Evolutionary conservation across 768 basidiomycete species (phyloP), one percentile per base, ranked within the genome.

Genomic region (Ramaria rubella): DNA sequence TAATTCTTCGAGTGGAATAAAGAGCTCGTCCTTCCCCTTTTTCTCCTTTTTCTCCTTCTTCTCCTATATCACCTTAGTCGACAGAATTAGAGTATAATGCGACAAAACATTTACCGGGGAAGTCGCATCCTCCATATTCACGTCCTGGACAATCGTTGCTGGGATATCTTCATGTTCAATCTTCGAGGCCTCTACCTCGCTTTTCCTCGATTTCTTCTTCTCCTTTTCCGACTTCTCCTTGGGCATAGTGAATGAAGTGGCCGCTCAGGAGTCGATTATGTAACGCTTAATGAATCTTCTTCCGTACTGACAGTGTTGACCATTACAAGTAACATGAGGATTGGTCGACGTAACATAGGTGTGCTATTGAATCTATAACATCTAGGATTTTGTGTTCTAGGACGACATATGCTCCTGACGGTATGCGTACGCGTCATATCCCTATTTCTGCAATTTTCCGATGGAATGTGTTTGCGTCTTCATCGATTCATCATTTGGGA

Each of bases 191-290:
- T 72, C 74, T 45, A 70, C 72, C 40, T 61, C 59, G 45, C 75
- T 73, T 66, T 81, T 81, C n/a, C 55, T 45, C n/a, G 55, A 9
- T 68, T 76, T 76, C 73, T 85, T 85, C 71, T 85, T 87, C 45
- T 83, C 81, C 70, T 87, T 87, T 64, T 85, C 85, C 50, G 79
- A 79, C 73, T 83, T 90, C 72, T 87, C 86, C 73, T 83, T 88
- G 57, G 77, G 71, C 88, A 89, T 74, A 24, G 50, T 49, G 40
- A 29, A 23, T 23, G 40, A 40, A 8, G n/a, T 4, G 40, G 17
- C 40, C 34, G 17, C 34, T 36, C 8, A 36, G 17, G 34, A 8
- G 17, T n/a, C 8, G 34, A 36, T 42, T 42, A 42, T 21, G n/a
- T 42, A 42, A 42, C 17, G 34, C 17, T 7, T 7, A 36, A 8